A percentile compares a stretch with the other conserved stretches of the same genome.
phyloP scores from a whole-genome alignment of 192 early-diverging fungal species.

The Anaeromyces robustus region DNA sequence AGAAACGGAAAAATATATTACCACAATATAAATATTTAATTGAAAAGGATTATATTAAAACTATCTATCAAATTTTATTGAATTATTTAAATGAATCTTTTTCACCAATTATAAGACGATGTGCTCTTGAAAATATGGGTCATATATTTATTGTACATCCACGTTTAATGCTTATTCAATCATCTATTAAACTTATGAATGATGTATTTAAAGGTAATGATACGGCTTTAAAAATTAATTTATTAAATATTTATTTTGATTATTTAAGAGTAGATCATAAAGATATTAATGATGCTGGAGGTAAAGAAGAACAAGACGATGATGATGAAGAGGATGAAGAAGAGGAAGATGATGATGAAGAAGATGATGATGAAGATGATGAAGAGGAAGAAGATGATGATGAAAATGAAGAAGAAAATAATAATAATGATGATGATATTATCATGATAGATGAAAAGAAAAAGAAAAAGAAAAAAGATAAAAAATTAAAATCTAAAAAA shows the following conservation, averaged over 20 bases:
- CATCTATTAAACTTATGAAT: conserved; percentile 49
- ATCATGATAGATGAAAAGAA: too few relatives aligned
- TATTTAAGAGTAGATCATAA: conserved; percentile 50
- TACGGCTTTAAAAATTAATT: conserved; percentile 37
- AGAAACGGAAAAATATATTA: background rate
- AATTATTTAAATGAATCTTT: background rate
- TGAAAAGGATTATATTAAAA: background rate
- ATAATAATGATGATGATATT: too few relatives aligned
- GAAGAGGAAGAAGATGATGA: too few relatives aligned
- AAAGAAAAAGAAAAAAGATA: too few relatives aligned
- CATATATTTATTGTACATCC: conserved; percentile 59
- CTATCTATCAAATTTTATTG: background rate
- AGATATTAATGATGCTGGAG: conserved; percentile 20
- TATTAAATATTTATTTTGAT: conserved; percentile 55
- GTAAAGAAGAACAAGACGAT: too few relatives aligned
- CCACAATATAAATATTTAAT: background rate
- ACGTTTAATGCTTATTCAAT: conserved; percentile 32
- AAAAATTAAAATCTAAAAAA: background rate
- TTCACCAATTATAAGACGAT: background rate
- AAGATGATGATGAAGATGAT: too few relatives aligned
- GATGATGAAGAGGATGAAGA: too few relatives aligned
- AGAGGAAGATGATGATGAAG: conserved; percentile 24
- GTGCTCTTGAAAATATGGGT: conserved; percentile 16
- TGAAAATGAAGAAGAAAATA: too few relatives aligned
- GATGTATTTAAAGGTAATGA: conserved; percentile 29